phyloP scores from a whole-genome alignment of 306 rosid genomes.

The Vigna hirtella region DNA sequence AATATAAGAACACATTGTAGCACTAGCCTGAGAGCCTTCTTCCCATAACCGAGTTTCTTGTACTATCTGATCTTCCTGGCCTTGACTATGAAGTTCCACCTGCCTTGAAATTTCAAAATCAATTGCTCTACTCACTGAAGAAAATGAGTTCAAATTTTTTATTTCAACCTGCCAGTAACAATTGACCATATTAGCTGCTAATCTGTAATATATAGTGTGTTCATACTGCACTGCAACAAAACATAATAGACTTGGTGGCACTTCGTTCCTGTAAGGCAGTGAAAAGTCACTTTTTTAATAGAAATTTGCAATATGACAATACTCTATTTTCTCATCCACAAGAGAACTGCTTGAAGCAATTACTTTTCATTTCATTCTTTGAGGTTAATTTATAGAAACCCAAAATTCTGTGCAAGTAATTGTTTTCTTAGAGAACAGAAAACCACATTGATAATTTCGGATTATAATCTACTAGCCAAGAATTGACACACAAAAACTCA shows the following conservation, averaged over 20 bases:
- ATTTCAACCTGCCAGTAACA: slow-evolving; percentile 83
- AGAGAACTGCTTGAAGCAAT: slow-evolving; percentile 4
- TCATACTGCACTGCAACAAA: slow-evolving; percentile 23
- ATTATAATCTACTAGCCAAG: not conserved
- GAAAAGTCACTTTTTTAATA: not conserved
- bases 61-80: slow-evolving; percentile 74
- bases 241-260: not conserved
- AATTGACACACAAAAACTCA: too few relatives aligned
- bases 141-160: slow-evolving; percentile 88
- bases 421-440: not conserved
- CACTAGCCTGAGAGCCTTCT: slow-evolving; percentile 86
- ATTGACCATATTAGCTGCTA: slow-evolving; percentile 37
- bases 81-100: slow-evolving; percentile 77
- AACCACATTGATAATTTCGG: slow-evolving; percentile 13
- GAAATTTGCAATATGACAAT: not conserved
- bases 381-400: not conserved
- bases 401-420: slow-evolving; percentile 8
- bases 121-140: slow-evolving; percentile 81
- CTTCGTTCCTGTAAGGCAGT: not conserved
- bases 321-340: slow-evolving; percentile 15
- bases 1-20: slow-evolving; percentile 40
- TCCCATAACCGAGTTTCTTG: slow-evolving; percentile 98
- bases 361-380: not conserved
- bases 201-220: slow-evolving; percentile 6
- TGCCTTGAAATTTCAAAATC: slow-evolving; percentile 96